Evolutionary conservation across 129 eudicot species (phyloP).

Genomic region (Flaveria ramosissima): DNA sequence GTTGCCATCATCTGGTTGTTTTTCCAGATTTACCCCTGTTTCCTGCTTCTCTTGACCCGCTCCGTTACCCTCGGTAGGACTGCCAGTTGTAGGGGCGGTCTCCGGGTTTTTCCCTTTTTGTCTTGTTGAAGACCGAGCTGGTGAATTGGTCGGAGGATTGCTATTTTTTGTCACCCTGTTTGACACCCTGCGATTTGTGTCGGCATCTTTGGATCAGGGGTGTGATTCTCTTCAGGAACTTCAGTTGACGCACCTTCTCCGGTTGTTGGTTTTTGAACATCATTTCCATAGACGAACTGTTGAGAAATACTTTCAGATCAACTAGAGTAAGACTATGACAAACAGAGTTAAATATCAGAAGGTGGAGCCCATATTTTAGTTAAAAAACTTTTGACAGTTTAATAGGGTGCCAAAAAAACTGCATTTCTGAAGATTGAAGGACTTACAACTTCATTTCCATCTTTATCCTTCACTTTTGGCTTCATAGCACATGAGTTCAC

Average conservation of each 20-base stretch:
- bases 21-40: conserved; percentile 33
- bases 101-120: conserved; percentile 47
- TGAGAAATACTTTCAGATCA: neutral
- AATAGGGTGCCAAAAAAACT: neutral
- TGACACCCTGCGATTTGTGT: conserved; percentile 31
- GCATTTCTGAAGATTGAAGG: neutral
- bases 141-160: neutral
- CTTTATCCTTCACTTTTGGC: conserved; percentile 47
- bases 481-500: conserved; percentile 48
- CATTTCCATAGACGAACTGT: conserved; percentile 42
- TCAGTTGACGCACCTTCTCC: neutral
- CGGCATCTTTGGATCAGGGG: conserved; percentile 27
- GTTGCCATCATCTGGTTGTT: conserved; percentile 30
- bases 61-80: conserved; percentile 11
- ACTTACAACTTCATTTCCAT: conserved; percentile 37
- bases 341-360: no score
- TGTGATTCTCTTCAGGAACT: conserved; percentile 3
- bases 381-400: neutral
- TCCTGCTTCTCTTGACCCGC: conserved; percentile 36
- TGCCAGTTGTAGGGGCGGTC: conserved; percentile 6
- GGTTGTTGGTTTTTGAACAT: conserved; percentile 24
- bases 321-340: neutral
- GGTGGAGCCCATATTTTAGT: no score
- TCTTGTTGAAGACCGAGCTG: conserved; percentile 60
- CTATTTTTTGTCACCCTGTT: conserved; percentile 19